phyloP scores from a whole-genome alignment of 2,329 filamentous ascomycete species.

The Fusarium nurragi region DNA sequence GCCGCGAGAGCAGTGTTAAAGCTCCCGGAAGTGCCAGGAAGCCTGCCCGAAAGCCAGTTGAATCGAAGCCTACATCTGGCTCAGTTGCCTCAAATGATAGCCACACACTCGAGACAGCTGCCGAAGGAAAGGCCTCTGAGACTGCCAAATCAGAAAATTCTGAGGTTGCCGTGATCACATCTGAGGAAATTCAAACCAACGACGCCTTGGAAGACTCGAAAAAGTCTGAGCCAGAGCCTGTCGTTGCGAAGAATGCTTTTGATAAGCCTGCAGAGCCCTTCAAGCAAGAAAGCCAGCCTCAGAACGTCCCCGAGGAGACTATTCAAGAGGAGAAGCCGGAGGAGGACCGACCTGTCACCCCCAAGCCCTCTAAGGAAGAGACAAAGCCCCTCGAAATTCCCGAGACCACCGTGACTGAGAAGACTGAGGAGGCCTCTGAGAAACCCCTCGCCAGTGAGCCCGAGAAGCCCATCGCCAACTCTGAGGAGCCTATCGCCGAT shows the following conservation, averaged over 20 bases:
- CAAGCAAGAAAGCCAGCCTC: conserved; percentile 9
- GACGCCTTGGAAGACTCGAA: not conserved
- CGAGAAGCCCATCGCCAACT: not conserved
- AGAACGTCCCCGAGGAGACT: conserved; percentile 9
- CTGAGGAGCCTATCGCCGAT: not conserved
- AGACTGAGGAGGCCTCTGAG: conserved; percentile 14
- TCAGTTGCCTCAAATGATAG: conserved; percentile 15
- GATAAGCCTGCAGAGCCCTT: conserved; percentile 28
- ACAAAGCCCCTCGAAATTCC: not conserved
- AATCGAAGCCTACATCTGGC: conserved; percentile 4
- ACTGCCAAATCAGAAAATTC: not conserved
- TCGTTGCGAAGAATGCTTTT: conserved; percentile 15
- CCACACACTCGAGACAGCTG: not conserved
- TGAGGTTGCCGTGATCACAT: conserved; percentile 2
- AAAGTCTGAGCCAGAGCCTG: conserved; percentile 8
- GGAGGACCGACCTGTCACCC: not conserved
- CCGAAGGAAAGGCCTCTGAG: conserved; percentile 16
- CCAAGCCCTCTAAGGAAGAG: conserved; percentile 8
- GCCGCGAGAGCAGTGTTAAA: conserved; percentile 40
- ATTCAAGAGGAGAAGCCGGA: conserved; percentile 3
- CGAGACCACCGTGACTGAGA: conserved; percentile 20
- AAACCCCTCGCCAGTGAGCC: not conserved
- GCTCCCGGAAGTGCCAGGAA: conserved; percentile 41
- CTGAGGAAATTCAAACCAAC: not conserved
- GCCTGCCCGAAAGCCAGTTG: conserved; percentile 9